phyloP scores from a whole-genome alignment of 805 yeast genomes.

The Ascoidea asiatica region DNA sequence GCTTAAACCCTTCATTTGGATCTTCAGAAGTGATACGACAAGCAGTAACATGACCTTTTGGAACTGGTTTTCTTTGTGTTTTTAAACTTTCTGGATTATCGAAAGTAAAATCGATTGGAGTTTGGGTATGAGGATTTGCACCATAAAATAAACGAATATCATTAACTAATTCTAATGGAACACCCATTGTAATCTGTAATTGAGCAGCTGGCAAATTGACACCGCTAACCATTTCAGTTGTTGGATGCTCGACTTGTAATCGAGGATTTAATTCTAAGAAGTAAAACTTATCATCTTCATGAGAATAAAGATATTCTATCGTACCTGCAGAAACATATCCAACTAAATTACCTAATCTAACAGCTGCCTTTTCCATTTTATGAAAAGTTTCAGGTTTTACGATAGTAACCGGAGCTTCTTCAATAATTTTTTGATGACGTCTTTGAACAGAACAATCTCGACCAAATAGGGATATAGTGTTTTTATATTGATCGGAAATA shows the following conservation, averaged over 20 bases:
- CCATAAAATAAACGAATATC: slow-evolving; percentile 92
- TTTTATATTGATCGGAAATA: slow-evolving; percentile 96
- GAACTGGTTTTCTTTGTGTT: slow-evolving; percentile 83
- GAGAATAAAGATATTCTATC: slow-evolving; percentile 92
- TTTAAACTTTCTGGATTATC: slow-evolving; percentile 54
- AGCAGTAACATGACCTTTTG: slow-evolving; percentile 98
- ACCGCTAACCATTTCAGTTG: slow-evolving; percentile 98
- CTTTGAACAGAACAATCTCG: slow-evolving; percentile 99
- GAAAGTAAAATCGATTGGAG: slow-evolving; percentile 86
- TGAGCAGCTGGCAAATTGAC: slow-evolving; percentile 98
- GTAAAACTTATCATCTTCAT: slow-evolving; percentile 87
- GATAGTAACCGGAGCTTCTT: slow-evolving; percentile 97
- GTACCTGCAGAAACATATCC: slow-evolving; percentile 99
- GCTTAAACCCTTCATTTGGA: slow-evolving; percentile 99
- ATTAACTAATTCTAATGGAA: slow-evolving; percentile 87
- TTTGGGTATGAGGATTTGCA: slow-evolving; percentile 85
- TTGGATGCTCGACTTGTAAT: slow-evolving; percentile 99
- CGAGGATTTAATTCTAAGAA: slow-evolving; percentile 96
- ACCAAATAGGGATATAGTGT: slow-evolving; percentile 92
- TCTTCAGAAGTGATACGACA: slow-evolving; percentile 99
- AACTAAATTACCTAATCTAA: slow-evolving; percentile 88
- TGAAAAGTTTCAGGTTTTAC: slow-evolving; percentile 79
- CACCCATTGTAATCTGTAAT: slow-evolving; percentile 98
- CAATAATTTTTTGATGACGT: slow-evolving; percentile 97
- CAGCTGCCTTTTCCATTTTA: slow-evolving; percentile 95